Conservation (phyloP, 768 basidiomycete species). For the Amanita jacksonii region DNA sequence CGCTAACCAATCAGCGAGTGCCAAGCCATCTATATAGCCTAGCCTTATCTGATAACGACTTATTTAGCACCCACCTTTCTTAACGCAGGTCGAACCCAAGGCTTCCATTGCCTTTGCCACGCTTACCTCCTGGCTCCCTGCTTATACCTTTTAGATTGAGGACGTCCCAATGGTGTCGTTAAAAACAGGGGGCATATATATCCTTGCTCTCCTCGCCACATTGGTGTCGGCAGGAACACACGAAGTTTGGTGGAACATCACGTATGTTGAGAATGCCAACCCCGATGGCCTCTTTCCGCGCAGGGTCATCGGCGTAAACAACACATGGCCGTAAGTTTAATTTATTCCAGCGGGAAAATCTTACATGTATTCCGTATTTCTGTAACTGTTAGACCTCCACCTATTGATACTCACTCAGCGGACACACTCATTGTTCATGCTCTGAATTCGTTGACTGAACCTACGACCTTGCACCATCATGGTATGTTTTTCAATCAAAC, state of each 20-base stretch:
- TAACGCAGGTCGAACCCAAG: not conserved
- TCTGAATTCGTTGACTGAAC: slow-evolving; percentile 55
- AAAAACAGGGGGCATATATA: slow-evolving; percentile 21
- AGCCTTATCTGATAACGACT: slow-evolving; percentile 16
- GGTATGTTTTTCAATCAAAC: slow-evolving; percentile 91
- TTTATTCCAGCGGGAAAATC: no score
- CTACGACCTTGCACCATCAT: slow-evolving; percentile 80
- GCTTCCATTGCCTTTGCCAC: no score
- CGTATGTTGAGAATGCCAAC: slow-evolving; percentile 68
- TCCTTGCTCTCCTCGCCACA: slow-evolving; percentile 24
- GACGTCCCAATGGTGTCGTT: no score
- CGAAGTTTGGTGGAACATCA: slow-evolving; percentile 87
- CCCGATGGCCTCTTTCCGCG: slow-evolving; percentile 78
- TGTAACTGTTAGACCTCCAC: slow-evolving; percentile 54
- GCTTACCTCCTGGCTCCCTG: no score
- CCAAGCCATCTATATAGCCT: slow-evolving; percentile 7
- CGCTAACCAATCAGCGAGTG: not conserved
- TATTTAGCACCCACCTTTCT: slow-evolving; percentile 2
- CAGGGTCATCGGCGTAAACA: slow-evolving; percentile 80
- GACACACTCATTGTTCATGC: slow-evolving; percentile 77
- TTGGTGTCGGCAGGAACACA: slow-evolving; percentile 53
- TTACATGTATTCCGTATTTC: slow-evolving; percentile 1
- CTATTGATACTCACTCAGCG: slow-evolving; percentile 57
- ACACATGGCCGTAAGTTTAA: slow-evolving; percentile 79
- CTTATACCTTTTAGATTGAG: no score